phyloP scores from a whole-genome alignment of 73 alveolate species.

The Paramecium sonneborni region DNA sequence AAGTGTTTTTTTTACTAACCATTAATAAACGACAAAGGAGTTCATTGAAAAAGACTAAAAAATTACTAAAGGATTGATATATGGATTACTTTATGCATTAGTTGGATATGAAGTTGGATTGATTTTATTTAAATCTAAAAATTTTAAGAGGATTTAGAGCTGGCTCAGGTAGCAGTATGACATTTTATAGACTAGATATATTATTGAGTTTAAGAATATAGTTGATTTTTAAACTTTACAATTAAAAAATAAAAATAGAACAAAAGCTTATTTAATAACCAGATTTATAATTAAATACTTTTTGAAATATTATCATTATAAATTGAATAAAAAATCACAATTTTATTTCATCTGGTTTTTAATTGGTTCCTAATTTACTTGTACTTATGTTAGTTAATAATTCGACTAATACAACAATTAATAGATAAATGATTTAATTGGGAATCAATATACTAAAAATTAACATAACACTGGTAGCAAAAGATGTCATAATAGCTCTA shows the following conservation, averaged over 20 bases:
- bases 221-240: not conserved
- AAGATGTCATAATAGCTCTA: not conserved
- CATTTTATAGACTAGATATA: not conserved
- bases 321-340: not conserved
- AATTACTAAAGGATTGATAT: not conserved
- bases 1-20: not conserved
- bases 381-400: slow-evolving; percentile 41
- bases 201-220: not conserved
- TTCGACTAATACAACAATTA: slow-evolving; percentile 7
- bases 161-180: not conserved
- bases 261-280: not conserved
- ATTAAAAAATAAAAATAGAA: not conserved
- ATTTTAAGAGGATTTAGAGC: slow-evolving; percentile 26
- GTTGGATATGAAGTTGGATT: slow-evolving; percentile 37
- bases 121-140: not conserved
- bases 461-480: not conserved
- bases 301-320: not conserved
- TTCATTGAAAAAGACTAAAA: slow-evolving; percentile 16
- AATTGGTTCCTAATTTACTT: not conserved
- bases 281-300: not conserved
- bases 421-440: not conserved
- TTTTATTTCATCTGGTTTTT: not conserved
- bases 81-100: not conserved
- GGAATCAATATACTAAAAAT: not conserved
- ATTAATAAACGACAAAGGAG: not conserved